Evolutionary conservation across 169 alveolate genomes (phyloP).

Genomic region (Besnoitia besnoiti): DNA sequence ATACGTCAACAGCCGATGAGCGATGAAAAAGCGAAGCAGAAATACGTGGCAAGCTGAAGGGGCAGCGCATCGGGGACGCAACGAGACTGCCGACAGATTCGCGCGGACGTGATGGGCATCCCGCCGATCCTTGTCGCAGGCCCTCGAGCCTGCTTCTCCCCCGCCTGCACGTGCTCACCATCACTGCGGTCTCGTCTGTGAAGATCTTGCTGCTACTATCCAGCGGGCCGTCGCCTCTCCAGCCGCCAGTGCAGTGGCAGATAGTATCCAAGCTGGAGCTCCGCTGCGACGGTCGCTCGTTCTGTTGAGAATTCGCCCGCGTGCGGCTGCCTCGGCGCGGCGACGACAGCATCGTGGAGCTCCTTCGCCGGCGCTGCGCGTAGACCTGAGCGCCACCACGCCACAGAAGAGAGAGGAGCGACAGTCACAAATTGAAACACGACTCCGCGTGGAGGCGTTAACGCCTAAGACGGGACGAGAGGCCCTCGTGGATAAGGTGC

Average conservation of each 20-base stretch:
- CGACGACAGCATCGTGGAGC: not conserved
- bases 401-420: no score
- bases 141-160: no score
- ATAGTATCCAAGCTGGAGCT: slow-evolving; percentile 56
- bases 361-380: slow-evolving; percentile 11
- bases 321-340: not conserved
- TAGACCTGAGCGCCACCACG: not conserved
- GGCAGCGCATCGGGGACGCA: not conserved
- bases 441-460: no score
- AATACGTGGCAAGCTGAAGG: not conserved
- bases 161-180: slow-evolving; percentile 19
- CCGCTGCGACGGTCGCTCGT: not conserved
- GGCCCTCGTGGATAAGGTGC: no score
- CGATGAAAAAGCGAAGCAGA: not conserved
- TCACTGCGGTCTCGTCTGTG: slow-evolving; percentile 63
- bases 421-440: no score
- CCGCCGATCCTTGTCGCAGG: no score
- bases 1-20: no score
- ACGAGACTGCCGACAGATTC: no score
- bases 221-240: slow-evolving; percentile 66
- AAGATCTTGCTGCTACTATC: slow-evolving; percentile 62
- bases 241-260: slow-evolving; percentile 36
- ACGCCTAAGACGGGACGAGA: no score
- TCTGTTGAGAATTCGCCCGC: not conserved
- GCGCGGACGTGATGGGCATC: no score